These are phyloP conservation scores for Coemansia javaensis DNA, from an alignment of 192 early-diverging fungal genomes.

Conservation along the genomic window DNA sequence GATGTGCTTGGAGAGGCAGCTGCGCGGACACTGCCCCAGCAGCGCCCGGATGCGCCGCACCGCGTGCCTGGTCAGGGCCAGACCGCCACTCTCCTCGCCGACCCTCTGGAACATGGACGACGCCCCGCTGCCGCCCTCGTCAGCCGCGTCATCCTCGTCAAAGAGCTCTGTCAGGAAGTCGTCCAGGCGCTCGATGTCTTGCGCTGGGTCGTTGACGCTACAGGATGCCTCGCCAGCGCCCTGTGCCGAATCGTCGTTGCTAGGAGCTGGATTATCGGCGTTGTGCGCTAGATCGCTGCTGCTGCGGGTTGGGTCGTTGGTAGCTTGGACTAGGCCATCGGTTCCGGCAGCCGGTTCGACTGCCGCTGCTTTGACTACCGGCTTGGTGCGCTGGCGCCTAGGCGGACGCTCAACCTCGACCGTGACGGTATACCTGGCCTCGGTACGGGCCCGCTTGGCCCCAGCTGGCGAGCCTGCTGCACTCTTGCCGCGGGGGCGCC, in stretches of 20 bases:
- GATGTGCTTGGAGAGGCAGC: constrained; percentile 8
- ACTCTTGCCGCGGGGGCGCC: too few species aligned
- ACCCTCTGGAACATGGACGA: constrained; percentile 8
- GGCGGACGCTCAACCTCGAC: too few species aligned
- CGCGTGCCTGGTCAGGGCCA: constrained; percentile 19
- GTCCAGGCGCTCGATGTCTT: constrained; percentile 12
- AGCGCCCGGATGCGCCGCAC: constrained; percentile 16
- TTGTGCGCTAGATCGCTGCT: neutral
- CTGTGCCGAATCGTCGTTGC: too few species aligned
- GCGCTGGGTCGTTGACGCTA: neutral
- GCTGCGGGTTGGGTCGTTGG: neutral
- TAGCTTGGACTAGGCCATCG: neutral
- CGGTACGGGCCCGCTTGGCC: too few species aligned
- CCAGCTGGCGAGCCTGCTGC: too few species aligned
- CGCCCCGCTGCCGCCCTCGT: neutral
- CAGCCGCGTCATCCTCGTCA: constrained; percentile 25
- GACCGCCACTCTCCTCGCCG: neutral
- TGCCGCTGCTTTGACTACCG: too few species aligned
- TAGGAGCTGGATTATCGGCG: too few species aligned
- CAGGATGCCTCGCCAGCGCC: too few species aligned
- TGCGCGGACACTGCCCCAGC: constrained; percentile 12
- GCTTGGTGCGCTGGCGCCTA: too few species aligned
- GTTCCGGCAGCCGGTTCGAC: too few species aligned
- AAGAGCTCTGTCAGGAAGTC: constrained; percentile 26
- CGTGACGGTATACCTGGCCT: too few species aligned